Evolutionary conservation across 2,329 filamentous ascomycete species (phyloP), one percentile per base, ranked within the genome.

Genomic region (Phyllosticta capitalensis): DNA sequence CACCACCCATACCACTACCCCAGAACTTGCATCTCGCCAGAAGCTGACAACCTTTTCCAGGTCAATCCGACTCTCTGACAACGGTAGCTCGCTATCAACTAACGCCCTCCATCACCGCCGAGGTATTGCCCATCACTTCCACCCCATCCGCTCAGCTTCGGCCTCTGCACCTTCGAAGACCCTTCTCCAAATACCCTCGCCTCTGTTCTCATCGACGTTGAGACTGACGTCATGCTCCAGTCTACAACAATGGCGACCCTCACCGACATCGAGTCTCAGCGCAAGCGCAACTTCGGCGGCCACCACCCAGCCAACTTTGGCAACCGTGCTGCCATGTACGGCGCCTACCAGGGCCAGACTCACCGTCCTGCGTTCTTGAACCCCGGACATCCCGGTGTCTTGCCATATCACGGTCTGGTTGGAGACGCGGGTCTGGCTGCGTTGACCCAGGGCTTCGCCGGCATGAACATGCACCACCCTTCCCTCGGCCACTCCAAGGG

Each of bases 401-500:
- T 60, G 54, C 28, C 54, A 49, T 60, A 60, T 50, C 54, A 54
- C 45, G 54, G 54, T 26, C 45, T 59, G 28, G 53, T 59, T 24
- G 59, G 55, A 51, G 59, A 61, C 54, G 33, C 56, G 38, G 45
- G 55, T 24, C 59, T 61, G 20, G 52, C 59, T 55, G 59, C 59
- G 38, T 56, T 61, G 51, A 58, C 59, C 24, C 55, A 57, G 51
- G 59, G 59, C 22, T 58, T 61, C 28, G 56, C 55, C 26, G 59
- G 59, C 45, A 61, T 61, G 59, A 61, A 55, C 33, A 45, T 60
- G 58, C 50, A 52, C 52, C 58, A 60, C 30, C 58, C 58, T 1
- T 56, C 67, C 14, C 67, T 68, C 19, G 66, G 65, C 24, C 66
- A 67, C 12, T 64, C 67, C 61, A 73, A 73, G 64, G 65, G 64